Base-by-base conservation (phyloP, 2,329 filamentous ascomycete species). In the Exophiala sp. region DNA sequence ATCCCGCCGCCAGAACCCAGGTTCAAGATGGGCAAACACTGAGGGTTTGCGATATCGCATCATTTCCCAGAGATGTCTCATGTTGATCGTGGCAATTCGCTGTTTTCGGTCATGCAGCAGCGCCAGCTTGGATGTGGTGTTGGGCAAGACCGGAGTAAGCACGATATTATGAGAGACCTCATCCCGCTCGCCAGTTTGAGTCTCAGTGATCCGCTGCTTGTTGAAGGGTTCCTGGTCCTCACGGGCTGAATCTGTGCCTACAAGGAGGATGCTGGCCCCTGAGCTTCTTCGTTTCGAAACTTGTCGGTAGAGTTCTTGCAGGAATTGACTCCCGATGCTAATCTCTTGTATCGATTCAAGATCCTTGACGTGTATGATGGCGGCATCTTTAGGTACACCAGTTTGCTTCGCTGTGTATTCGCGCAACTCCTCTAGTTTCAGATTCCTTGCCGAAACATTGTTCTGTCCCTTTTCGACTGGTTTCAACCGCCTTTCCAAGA, bases 331-430 rank as follows among this genome's bases (percentile, higher is more conserved):
- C 9, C 88, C 88, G 50, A 88, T 81, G 4, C 77, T 66, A 5
- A 32, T 39, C 62, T 79, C 78, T 60, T 77, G 80, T 7, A 98
- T 74, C 56, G 94, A 87, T 46, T 86, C 81, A 62, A 88, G 86
- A 64, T 97, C 88, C 63, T 86, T 80, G 10, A 95, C 71, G 60
- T 88, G 88, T 32, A 94, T 74, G 50, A 97, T 82, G 6, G 89
- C 47, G 22, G 48, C 45, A 38, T 38, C 43, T 23, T 52, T 48
- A 3, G 54, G 42, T 6, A 51, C 37, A 1, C 54, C 51, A n/a
- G 22, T 49, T n/a, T 66, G 64, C 13, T 75, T 72, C 24, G 73
- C 73, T 14, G 75, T 68, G 6, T 72, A 70, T 34, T 75, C 73
- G 9, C 74, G 71, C 3, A 57, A 23, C 38, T 70, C 66, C 43